Base-by-base conservation (phyloP, 2,329 filamentous ascomycete species). In the Arachnopeziza araneosa region DNA sequence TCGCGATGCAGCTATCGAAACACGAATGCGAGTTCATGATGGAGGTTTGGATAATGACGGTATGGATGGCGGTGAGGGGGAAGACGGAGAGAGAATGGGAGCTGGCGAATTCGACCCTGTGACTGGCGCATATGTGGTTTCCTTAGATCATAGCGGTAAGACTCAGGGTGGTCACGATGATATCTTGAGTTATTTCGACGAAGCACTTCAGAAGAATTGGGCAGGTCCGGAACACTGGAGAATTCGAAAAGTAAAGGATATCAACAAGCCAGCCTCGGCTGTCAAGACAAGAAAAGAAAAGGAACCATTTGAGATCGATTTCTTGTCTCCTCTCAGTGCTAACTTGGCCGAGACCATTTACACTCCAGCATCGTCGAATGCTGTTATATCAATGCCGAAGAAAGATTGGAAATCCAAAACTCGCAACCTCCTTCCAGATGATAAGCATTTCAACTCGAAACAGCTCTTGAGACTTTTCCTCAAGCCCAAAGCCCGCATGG, bases 221-320 rank as follows among this genome's bases (percentile, higher is more conserved):
- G 88, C 89, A 6, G 96, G 92, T 54, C 93, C 95, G n/a, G 95
- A 98, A 73, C 95, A 99, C 75, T 99, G 95, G 95, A 88, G 93
- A 67, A 98, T 99, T 71, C 84, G 90, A 64, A 91, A 92, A 71
- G 95, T 99, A 74, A 98, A 98, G 70, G 85, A 88, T 65, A 77
- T 81, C 70, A 82, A 80, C 69, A 92, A 93, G 74, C 80, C 85
- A 8, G 78, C 82, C 9, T 79, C 83, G 17, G 77, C 69, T 68
- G 83, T 74, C 70, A 87, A 83, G 64, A 85, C 87, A 68, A 85
- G 92, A 64, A 98, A 97, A 75, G 95, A 98, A 74, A 99, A 97
- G 75, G 93, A 97, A 71, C 89, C 90, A 0, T 99, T 99, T 71
- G 89, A 95, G 71, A 96, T 99, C 63, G 89, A 98, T 74, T 99